Evolutionary conservation across 2,329 filamentous ascomycete genomes (phyloP), one percentile per base, ranked within the genome.

Genomic region (Penicillium nordicum): DNA sequence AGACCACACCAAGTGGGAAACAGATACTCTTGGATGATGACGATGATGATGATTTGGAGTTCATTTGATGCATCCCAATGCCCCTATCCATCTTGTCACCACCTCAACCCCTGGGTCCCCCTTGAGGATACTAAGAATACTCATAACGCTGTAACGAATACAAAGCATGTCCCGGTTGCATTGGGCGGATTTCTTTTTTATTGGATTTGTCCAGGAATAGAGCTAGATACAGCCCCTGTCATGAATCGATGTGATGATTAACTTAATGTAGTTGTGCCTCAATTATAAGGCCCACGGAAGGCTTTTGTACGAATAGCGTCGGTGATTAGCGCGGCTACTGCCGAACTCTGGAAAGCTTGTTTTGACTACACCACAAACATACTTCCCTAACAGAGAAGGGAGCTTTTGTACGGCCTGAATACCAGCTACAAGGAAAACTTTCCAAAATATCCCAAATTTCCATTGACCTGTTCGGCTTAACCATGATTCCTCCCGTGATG

Each of bases 41-140:
- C 49, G 78, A 79, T 55, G 77, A 80, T 46, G 78, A 79, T 63
- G 78, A 79, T 51, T 67, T 81, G 58, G 78, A 80, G 59, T 80
- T 81, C 62, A 70, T 79, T 50, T 66, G 57, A 64, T 30, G n/a
- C 21, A 25, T 27, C 16, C 16, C 1, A n/a, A 36, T 41, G 12
- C 14, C 34, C 12, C 51, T 44, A 41, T 30, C 32, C 27, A 49
- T 48, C 10, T 1, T 27, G 23, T 36, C 37, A 37, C 32, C 27
- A 41, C n/a, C 12, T 23, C 21, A 32, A 44, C 8, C 10, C 5
- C 10, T n/a, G 16, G 14, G 27, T 48, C 32, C 18, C 41, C n/a
- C 2, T 47, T 11, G 10, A 9, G 21, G 44, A 12, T 9, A 18
- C 18, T 18, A 5, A n/a, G 30, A 25, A 37, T 34, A 38, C 8